Conservation (phyloP, 192 early-diverging fungal genomes). For the Backusella tarrabulga region DNA sequence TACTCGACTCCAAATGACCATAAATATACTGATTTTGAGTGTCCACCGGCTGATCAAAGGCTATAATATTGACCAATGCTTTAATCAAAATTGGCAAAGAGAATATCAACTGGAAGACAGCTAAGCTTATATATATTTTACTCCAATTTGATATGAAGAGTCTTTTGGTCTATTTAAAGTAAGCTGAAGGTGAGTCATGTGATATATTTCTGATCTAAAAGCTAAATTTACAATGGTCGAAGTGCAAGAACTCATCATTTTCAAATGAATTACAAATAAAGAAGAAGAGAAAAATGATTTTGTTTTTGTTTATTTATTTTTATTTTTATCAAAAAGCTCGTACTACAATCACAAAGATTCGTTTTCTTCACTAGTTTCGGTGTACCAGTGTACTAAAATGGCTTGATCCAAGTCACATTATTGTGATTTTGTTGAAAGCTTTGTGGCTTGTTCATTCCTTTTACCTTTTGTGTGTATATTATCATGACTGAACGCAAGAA, state of each 20-base stretch:
- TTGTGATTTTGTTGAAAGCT: not conserved
- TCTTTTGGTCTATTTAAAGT: constrained; percentile 3
- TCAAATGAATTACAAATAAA: not conserved
- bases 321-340: not conserved
- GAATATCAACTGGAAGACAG: not conserved
- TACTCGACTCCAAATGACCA: not conserved
- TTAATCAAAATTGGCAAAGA: not conserved
- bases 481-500: constrained; percentile 6
- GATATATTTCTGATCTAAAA: not conserved
- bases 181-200: not conserved
- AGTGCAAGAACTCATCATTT: not conserved
- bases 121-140: not conserved
- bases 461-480: not conserved
- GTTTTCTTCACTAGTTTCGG: not conserved
- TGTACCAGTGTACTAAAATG: not conserved
- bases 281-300: not conserved
- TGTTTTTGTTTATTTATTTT: not conserved
- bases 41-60: not conserved
- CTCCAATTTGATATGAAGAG: constrained; percentile 12
- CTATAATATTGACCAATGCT: not conserved
- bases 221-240: not conserved
- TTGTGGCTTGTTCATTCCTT: not conserved
- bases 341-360: not conserved
- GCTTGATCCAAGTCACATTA: not conserved
- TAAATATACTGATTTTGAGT: not conserved